phyloP scores from a whole-genome alignment of 306 rosid species.

The Trifolium dubium region DNA sequence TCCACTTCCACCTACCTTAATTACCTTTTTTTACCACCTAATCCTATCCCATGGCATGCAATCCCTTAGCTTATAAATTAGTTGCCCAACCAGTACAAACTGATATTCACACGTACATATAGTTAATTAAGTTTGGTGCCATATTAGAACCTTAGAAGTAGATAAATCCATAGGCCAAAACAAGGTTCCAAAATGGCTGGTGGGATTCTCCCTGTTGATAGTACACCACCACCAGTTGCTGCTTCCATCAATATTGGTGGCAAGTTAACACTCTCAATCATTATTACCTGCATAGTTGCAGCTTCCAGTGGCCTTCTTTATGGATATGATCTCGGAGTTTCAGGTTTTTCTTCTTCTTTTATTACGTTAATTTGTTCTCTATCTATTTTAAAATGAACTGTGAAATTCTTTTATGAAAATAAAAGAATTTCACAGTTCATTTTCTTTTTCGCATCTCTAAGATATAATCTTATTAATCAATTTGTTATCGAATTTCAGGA shows the following conservation, averaged over 20 bases:
- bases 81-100: no score
- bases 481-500: conserved; percentile 38
- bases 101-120: no score
- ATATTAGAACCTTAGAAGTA: no score
- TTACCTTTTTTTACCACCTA: no score
- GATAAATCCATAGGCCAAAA: background rate
- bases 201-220: background rate
- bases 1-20: no score
- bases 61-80: no score
- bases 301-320: conserved; percentile 1
- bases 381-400: background rate
- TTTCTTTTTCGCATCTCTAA: no score
- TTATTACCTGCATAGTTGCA: background rate
- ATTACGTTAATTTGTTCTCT: background rate
- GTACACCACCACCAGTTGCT: background rate
- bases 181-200: background rate
- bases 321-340: conserved; percentile 11
- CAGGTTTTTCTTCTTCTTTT: background rate
- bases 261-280: background rate
- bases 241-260: background rate
- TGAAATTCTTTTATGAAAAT: no score
- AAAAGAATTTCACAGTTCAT: no score
- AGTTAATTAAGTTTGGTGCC: no score
- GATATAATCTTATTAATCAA: no score
- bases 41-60: no score